Conservation (phyloP, 1,139 yeast species). For the Candida sp. region DNA sequence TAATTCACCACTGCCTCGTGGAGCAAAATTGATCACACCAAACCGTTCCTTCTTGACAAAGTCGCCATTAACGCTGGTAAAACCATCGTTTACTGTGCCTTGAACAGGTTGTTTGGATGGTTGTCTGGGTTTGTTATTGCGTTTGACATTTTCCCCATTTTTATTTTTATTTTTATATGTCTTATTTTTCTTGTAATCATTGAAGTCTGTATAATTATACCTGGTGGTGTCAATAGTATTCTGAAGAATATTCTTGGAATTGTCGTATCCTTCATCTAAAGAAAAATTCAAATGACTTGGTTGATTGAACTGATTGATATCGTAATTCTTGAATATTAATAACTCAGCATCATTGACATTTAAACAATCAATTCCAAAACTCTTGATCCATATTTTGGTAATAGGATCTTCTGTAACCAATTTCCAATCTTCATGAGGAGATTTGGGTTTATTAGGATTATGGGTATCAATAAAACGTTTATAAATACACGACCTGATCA, state of each 20-base stretch:
- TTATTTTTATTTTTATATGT: neutral
- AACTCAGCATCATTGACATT: conserved; percentile 54
- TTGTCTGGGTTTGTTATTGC: conserved; percentile 2
- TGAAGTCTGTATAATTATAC: conserved; percentile 19
- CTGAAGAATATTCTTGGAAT: conserved; percentile 27
- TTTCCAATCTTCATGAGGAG: conserved; percentile 38
- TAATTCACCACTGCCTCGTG: conserved; percentile 50
- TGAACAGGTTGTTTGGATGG: conserved; percentile 7
- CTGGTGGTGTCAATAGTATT: conserved; percentile 36
- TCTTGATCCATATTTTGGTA: conserved; percentile 51
- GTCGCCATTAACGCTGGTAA: conserved; percentile 18
- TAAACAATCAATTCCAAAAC: conserved; percentile 50
- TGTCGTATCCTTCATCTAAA: conserved; percentile 18
- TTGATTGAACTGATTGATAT: conserved; percentile 25
- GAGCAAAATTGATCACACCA: conserved; percentile 48
- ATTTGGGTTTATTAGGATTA: conserved; percentile 3
- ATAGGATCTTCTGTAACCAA: conserved; percentile 54
- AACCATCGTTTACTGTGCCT: conserved; percentile 15
- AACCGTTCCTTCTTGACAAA: conserved; percentile 37
- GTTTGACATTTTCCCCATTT: conserved; percentile 5
- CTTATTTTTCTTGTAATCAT: conserved; percentile 6
- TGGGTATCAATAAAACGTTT: conserved; percentile 36
- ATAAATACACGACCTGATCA: conserved; percentile 50
- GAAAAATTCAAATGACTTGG: conserved; percentile 28
- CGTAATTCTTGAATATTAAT: conserved; percentile 35